phyloP scores from a whole-genome alignment of 164 flowering plant species.

The Annona cherimola region DNA sequence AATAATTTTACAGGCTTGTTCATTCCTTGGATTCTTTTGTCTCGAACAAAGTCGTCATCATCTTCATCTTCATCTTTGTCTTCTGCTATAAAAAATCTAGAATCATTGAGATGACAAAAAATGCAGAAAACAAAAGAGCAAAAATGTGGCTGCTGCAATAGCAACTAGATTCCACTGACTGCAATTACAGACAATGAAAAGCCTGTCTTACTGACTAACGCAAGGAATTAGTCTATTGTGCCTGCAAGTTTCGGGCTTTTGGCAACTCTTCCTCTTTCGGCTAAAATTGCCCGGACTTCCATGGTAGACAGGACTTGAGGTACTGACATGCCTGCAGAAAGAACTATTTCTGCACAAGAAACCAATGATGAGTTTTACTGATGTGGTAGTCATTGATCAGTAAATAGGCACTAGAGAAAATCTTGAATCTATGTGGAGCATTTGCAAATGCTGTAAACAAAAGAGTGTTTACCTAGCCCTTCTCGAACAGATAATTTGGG shows the following conservation, averaged over 20 bases:
- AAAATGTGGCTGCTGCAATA: too few relatives aligned
- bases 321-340: constrained; percentile 40
- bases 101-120: too few relatives aligned
- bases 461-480: constrained; percentile 38
- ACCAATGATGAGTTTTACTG: neutral
- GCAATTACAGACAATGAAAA: neutral
- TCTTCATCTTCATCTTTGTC: too few relatives aligned
- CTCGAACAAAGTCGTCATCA: too few relatives aligned
- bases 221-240: neutral
- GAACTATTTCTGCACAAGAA: constrained; percentile 33
- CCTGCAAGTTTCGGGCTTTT: constrained; percentile 9
- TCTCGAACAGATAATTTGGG: constrained; percentile 56
- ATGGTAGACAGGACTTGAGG: constrained; percentile 28
- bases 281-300: constrained; percentile 14
- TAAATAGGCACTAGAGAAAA: neutral
- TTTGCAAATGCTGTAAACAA: neutral
- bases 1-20: too few relatives aligned
- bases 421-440: neutral
- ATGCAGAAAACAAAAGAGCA: too few relatives aligned
- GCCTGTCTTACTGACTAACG: neutral
- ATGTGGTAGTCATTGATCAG: neutral
- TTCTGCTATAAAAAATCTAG: too few relatives aligned
- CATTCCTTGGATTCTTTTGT: too few relatives aligned
- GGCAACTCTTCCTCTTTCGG: constrained; percentile 1
- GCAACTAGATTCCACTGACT: neutral